Evolutionary conservation across 2,329 filamentous ascomycete genomes (phyloP).

Genomic region (Colletotrichum sidae): DNA sequence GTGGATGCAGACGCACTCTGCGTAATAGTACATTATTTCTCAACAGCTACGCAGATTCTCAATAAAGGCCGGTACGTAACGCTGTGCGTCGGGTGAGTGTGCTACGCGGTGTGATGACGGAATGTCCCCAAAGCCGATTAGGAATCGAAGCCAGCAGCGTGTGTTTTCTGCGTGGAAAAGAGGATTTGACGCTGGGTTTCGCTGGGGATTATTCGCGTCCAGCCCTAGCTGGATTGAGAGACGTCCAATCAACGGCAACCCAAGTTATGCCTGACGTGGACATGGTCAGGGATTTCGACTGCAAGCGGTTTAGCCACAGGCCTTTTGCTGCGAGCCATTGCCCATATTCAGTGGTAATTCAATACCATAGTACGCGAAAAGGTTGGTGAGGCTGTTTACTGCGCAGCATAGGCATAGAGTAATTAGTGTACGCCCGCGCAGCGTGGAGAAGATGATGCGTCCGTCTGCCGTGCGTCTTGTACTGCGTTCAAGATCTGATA

Average conservation of each 20-base stretch:
- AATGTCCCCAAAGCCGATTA: not conserved
- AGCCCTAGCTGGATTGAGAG: constrained; percentile 25
- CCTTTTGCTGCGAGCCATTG: constrained; percentile 5
- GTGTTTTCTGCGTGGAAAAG: constrained; percentile 14
- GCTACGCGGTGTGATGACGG: constrained; percentile 1
- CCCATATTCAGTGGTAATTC: not conserved
- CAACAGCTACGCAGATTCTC: too few relatives aligned
- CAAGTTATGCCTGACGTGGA: constrained; percentile 29
- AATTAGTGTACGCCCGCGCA: too few relatives aligned
- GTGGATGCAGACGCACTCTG: not conserved
- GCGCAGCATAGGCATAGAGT: too few relatives aligned
- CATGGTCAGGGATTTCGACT: constrained; percentile 9
- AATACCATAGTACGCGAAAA: not conserved
- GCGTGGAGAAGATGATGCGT: too few relatives aligned
- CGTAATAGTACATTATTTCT: too few relatives aligned
- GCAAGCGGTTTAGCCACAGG: constrained; percentile 17
- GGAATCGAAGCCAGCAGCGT: not conserved
- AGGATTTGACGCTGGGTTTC: constrained; percentile 9
- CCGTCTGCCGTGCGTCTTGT: constrained; percentile 7
- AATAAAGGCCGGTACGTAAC: constrained; percentile 26
- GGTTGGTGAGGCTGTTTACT: too few relatives aligned
- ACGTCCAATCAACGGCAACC: constrained; percentile 12
- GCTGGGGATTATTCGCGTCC: constrained; percentile 18
- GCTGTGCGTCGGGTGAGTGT: constrained; percentile 17
- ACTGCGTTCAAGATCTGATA: too few relatives aligned